These are phyloP conservation scores for Lactuca sativa DNA, from an alignment of 129 eudicot species.

Conservation along the genomic window DNA sequence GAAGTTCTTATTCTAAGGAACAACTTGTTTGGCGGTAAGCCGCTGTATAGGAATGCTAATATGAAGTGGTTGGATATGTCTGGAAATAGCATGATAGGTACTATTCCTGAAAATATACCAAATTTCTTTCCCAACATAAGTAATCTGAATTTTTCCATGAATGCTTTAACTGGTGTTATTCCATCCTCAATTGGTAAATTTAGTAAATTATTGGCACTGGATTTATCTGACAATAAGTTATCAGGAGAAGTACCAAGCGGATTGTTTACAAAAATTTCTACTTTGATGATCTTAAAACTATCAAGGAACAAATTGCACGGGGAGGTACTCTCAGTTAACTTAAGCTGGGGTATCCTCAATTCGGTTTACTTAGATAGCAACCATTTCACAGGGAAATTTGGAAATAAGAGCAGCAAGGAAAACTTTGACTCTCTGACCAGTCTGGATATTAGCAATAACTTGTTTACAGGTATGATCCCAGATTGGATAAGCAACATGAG, in stretches of 20 bases:
- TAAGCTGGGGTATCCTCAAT: not conserved
- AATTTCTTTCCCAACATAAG: not conserved
- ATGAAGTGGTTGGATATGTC: conserved; percentile 1
- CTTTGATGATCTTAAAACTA: not conserved
- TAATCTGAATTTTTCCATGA: conserved; percentile 7
- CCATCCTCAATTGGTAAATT: conserved; percentile 11
- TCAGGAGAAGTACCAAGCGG: conserved; percentile 36
- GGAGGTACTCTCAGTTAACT: conserved; percentile 1
- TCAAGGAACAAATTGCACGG: conserved; percentile 36
- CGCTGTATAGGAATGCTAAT: not conserved
- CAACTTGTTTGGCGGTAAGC: conserved; percentile 22
- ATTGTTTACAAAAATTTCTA: not conserved
- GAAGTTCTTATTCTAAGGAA: conserved; percentile 1
- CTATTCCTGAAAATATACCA: not conserved
- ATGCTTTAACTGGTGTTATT: conserved; percentile 12
- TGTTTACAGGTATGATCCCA: conserved; percentile 25
- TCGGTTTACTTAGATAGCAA: conserved; percentile 20
- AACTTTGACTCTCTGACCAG: not conserved
- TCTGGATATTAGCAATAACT: conserved; percentile 30
- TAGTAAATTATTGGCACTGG: not conserved
- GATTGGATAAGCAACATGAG: not conserved
- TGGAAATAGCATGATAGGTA: conserved; percentile 1
- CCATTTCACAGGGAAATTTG: conserved; percentile 22
- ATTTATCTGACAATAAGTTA: conserved; percentile 31
- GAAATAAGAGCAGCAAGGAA: not conserved